phyloP scores from a whole-genome alignment of 306 rosid species.

The Abrus precatorius region DNA sequence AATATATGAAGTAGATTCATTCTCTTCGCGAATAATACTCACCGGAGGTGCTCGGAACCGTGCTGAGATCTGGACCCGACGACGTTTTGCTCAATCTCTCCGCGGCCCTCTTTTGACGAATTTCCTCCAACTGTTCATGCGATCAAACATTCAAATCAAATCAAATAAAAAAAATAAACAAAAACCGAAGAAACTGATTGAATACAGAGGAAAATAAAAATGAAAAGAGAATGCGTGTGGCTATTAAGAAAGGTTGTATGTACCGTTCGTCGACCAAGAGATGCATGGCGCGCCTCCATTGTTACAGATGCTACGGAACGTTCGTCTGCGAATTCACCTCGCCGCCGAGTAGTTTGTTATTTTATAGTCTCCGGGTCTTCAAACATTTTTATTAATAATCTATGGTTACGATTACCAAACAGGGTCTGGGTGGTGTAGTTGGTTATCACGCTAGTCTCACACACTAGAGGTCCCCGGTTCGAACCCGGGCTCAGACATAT shows the following conservation, averaged over 20 bases:
- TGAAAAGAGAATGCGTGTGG: background rate
- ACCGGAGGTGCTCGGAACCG: constrained; percentile 65
- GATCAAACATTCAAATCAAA: constrained; percentile 28
- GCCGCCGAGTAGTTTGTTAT: background rate
- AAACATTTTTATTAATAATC: too few species aligned
- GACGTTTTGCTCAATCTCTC: constrained; percentile 82
- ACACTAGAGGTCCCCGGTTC: constrained; percentile 54
- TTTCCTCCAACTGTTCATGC: constrained; percentile 73
- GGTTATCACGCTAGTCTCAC: constrained; percentile 59
- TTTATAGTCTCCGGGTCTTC: background rate
- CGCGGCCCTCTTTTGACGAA: constrained; percentile 92
- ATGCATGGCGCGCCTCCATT: constrained; percentile 88
- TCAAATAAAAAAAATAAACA: background rate
- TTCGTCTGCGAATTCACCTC: constrained; percentile 32
- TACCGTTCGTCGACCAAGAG: constrained; percentile 92
- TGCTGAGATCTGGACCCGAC: constrained; percentile 85
- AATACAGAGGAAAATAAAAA: constrained; percentile 3
- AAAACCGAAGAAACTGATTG: constrained; percentile 34
- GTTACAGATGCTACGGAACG: constrained; percentile 29
- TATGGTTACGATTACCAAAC: rapidly evolving
- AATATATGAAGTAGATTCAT: constrained; percentile 6
- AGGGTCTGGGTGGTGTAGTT: constrained; percentile 44
- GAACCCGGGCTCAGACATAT: constrained; percentile 52
- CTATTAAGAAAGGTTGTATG: background rate
- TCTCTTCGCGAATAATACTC: constrained; percentile 6